Percentiles rank a stretch among this genome's conserved stretches.
These are phyloP conservation scores for Podospora didyma DNA, from an alignment of 495 filamentous ascomycete species.

Conservation along the genomic window DNA sequence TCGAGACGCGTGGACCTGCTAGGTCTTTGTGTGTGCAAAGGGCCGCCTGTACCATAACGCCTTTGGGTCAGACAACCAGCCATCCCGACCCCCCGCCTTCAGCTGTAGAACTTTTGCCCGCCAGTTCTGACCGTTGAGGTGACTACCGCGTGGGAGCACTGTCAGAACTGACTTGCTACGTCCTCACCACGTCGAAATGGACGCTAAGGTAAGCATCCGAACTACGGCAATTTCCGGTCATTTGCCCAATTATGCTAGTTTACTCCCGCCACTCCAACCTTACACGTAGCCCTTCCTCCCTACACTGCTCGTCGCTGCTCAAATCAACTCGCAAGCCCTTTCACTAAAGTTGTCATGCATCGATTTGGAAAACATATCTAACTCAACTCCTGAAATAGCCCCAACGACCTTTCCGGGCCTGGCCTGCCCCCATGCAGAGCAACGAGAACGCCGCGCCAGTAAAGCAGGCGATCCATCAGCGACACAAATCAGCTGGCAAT, in stretches of 20 bases:
- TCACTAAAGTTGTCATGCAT: too few relatives aligned
- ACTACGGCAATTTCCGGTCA: background rate
- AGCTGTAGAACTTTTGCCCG: too few relatives aligned
- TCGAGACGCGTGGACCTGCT: too few relatives aligned
- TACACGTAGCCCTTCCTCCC: background rate
- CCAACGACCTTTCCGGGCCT: slow-evolving; percentile 59
- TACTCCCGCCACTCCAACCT: background rate
- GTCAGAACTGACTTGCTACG: background rate
- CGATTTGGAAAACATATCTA: too few relatives aligned
- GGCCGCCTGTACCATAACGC: too few relatives aligned
- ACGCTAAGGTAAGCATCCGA: background rate
- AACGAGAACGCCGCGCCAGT: slow-evolving; percentile 70
- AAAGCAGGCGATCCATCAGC: slow-evolving; percentile 66
- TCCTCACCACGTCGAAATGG: slow-evolving; percentile 9
- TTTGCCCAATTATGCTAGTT: background rate
- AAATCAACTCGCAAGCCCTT: too few relatives aligned
- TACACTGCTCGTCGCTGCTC: too few relatives aligned
- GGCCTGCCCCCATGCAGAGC: slow-evolving; percentile 52
- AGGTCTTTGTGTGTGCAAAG: too few relatives aligned
- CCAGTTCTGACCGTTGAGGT: too few relatives aligned
- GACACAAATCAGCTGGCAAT: slow-evolving; percentile 75
- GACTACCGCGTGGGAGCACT: too few relatives aligned
- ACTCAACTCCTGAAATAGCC: slow-evolving; percentile 50
- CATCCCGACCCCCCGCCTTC: too few relatives aligned
- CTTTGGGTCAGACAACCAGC: too few relatives aligned